Evolutionary conservation across 768 basidiomycete species (phyloP), one percentile per base, ranked within the genome.

Genomic region (Termitomyces sp.): DNA sequence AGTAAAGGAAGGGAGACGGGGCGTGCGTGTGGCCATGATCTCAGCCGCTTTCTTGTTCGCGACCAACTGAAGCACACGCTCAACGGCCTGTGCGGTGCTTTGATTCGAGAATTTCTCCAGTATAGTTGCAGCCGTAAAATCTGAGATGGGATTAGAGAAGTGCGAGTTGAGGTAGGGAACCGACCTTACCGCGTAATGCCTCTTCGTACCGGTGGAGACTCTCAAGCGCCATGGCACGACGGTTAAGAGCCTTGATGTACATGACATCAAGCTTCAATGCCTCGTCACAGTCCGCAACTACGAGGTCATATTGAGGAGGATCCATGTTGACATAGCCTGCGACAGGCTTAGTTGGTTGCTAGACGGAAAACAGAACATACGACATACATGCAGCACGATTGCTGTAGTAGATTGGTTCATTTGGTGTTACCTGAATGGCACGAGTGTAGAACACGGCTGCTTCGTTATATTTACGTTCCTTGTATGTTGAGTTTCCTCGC

Each of bases 41-140:
- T 89, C 83, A 18, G 81, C 72, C 0, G 92, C 90, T 70, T 88
- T 87, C 66, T 85, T 76, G 1, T 79, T 72, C 0, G 96, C 81
- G 33, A 97, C 72, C 60, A 86, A 85, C 73, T 95, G 94, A 66
- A 98, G 73, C 20, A 96, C 91, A n/a, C 94, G 85, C 70, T 98
- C 97, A 8, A 98, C 93, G 0, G 90, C 77, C 53, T 85, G 80
- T 4, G 89, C 84, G 1, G 94, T 88, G 0, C 75, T 64, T 60
- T 90, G 84, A 66, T 95, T 93, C 68, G 87, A 81, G 84, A 98
- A 97, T 66, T 88, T 86, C 71, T 95, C 93, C 42, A 99, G 81
- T 62, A 99, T 96, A 16, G 95, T 94, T 0, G 91, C 87, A n/a
- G 96, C 92, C 0, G 96, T 98, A 77, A 87, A 98, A 71, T 99